These are phyloP conservation scores for Pichia pseudocactophila DNA, from an alignment of 805 yeast genomes.

Conservation along the genomic window DNA sequence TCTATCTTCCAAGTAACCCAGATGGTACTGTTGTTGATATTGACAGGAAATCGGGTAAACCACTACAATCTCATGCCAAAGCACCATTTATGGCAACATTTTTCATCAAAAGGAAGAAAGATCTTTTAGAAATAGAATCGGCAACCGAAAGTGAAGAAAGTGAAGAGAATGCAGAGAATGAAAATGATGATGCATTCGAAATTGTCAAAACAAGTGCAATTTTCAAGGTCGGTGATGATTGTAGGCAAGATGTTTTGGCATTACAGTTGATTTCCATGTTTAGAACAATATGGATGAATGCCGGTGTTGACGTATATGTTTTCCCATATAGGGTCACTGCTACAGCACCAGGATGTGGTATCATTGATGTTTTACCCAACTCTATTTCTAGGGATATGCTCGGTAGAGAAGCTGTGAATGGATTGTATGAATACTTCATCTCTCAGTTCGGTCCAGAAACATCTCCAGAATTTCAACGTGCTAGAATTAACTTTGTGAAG, in stretches of 20 bases:
- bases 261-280: conserved; percentile 86
- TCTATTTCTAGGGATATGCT: conserved; percentile 95
- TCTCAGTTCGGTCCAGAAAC: conserved; percentile 94
- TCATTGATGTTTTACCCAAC: conserved; percentile 93
- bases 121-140: background rate
- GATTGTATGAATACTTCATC: conserved; percentile 83
- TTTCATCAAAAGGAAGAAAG: conserved; percentile 48
- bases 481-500: conserved; percentile 86
- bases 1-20: conserved; percentile 92
- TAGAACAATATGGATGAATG: conserved; percentile 79
- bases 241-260: conserved; percentile 94
- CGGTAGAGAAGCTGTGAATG: conserved; percentile 98
- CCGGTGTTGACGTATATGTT: conserved; percentile 84
- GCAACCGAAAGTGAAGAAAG: background rate
- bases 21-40: conserved; percentile 92
- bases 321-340: conserved; percentile 96
- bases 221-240: conserved; percentile 98
- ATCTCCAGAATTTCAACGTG: conserved; percentile 80
- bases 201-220: conserved; percentile 72
- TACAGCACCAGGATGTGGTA: conserved; percentile 99
- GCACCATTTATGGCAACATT: conserved; percentile 98
- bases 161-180: conserved; percentile 13
- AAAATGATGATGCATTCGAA: conserved; percentile 26
- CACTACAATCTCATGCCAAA: conserved; percentile 95
- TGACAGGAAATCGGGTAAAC: conserved; percentile 85